Evolutionary conservation across 139 green algal genomes (phyloP).

Genomic region (Tetradesmus obliquus): DNA sequence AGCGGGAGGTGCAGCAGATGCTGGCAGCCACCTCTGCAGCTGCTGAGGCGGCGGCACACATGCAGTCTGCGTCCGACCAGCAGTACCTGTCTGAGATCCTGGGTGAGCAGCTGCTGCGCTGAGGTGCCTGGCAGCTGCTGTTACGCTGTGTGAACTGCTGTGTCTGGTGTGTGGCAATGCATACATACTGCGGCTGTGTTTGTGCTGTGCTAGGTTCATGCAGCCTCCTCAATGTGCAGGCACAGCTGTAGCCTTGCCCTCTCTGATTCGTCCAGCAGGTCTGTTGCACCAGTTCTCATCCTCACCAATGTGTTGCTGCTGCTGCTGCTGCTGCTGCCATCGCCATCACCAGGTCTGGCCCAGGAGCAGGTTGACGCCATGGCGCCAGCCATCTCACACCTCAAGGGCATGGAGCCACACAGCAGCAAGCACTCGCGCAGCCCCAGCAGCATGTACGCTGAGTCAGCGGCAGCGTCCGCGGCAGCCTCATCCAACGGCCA

Average conservation of each 20-base stretch:
- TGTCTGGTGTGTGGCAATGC: neutral
- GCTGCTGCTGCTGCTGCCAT: neutral
- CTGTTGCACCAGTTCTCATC: neutral
- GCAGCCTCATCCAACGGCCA: neutral
- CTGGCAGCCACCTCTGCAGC: constrained; percentile 32
- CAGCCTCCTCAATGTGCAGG: too few species aligned
- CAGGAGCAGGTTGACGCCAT: constrained; percentile 50
- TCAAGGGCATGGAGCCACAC: neutral
- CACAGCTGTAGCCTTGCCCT: too few species aligned
- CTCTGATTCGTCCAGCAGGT: neutral
- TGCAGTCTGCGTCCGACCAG: constrained; percentile 10
- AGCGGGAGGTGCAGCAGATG: constrained; percentile 45
- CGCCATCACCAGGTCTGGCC: constrained; percentile 24
- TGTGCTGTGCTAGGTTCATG: neutral
- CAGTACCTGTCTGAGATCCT: constrained; percentile 45
- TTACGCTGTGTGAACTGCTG: neutral
- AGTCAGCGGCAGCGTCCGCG: neutral
- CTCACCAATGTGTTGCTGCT: neutral
- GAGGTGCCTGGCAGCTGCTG: neutral
- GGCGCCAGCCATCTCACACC: constrained; percentile 33
- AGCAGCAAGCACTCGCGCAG: neutral
- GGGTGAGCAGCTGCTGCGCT: constrained; percentile 21
- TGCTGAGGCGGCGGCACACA: neutral
- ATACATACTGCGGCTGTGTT: neutral
- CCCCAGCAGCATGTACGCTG: neutral